Evolutionary conservation across 2,329 filamentous ascomycete genomes (phyloP).

Genomic region (Rhynchosporium graminicola): DNA sequence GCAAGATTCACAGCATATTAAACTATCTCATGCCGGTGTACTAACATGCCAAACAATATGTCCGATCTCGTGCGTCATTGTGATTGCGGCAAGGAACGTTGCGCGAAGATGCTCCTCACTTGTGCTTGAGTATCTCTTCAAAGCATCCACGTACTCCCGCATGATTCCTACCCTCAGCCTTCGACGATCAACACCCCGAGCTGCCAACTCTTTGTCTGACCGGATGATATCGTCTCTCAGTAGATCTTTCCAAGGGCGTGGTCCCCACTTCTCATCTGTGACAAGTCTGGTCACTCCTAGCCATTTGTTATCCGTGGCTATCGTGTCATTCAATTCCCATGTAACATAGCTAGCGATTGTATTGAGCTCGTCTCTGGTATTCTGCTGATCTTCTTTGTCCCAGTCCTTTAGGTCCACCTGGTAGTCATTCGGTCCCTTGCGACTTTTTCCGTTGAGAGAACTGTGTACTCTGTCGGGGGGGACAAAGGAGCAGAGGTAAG

Average conservation of each 20-base stretch:
- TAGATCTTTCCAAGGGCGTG: conserved; percentile 16
- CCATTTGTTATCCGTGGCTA: conserved; percentile 22
- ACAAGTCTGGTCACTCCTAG: conserved; percentile 21
- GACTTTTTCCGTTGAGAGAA: background rate
- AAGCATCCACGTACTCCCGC: conserved; percentile 30
- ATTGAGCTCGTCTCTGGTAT: conserved; percentile 26
- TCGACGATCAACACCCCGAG: conserved; percentile 21
- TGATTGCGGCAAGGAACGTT: conserved; percentile 33
- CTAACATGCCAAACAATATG: conserved; percentile 31
- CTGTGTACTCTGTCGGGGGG: conserved; percentile 24
- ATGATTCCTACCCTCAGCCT: conserved; percentile 31
- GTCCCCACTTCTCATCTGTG: conserved; percentile 12
- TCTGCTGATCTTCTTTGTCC: conserved; percentile 13
- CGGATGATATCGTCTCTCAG: conserved; percentile 7
- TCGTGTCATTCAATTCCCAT: conserved; percentile 32
- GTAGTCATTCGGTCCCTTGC: background rate
- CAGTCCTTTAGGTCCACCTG: conserved; percentile 3
- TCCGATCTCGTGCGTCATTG: conserved; percentile 36
- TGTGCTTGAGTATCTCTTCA: conserved; percentile 17
- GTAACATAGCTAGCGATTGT: conserved; percentile 26
- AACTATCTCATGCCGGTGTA: background rate
- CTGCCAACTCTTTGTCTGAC: conserved; percentile 20
- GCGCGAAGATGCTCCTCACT: conserved; percentile 31
- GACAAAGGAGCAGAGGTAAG: conserved; percentile 33
- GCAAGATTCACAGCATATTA: background rate